phyloP scores from a whole-genome alignment of 2,329 filamentous ascomycete species.

The Sarocladium oryzae region DNA sequence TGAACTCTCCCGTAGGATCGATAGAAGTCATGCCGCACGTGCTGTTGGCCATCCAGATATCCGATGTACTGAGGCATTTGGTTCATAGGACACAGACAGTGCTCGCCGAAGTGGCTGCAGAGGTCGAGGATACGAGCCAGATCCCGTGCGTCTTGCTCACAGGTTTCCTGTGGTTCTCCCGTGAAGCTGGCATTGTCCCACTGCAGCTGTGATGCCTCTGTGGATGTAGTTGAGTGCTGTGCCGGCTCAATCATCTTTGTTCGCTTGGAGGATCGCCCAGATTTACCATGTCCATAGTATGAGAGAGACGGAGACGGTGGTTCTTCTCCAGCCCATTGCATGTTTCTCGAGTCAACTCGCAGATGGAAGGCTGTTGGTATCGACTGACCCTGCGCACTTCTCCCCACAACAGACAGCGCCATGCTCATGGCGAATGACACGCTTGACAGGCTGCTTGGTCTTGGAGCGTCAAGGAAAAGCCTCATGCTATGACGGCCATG shows the following conservation, averaged over 20 bases:
- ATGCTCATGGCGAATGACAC: neutral
- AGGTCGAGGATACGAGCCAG: slow-evolving; percentile 1
- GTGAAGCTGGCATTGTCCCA: neutral
- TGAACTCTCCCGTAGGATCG: neutral
- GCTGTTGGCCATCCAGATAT: slow-evolving; percentile 2
- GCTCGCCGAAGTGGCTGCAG: neutral
- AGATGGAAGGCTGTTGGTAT: slow-evolving; percentile 5
- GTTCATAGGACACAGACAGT: neutral
- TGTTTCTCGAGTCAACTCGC: neutral
- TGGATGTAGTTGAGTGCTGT: neutral
- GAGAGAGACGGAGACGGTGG: neutral
- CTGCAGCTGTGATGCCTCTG: neutral
- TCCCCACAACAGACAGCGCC: slow-evolving; percentile 1
- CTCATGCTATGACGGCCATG: slow-evolving; percentile 7
- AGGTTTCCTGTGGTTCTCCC: neutral
- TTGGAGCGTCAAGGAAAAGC: slow-evolving; percentile 1
- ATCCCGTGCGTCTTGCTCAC: neutral
- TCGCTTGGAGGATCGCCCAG: neutral
- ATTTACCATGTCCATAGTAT: neutral
- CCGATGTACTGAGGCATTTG: neutral
- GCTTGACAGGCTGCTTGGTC: neutral
- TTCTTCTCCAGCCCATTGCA: neutral
- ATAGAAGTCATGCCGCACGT: slow-evolving; percentile 3
- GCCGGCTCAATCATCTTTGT: neutral
- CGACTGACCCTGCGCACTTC: neutral